Base-by-base conservation (phyloP, 2,329 filamentous ascomycete genomes). In the Colletotrichum sp. region DNA sequence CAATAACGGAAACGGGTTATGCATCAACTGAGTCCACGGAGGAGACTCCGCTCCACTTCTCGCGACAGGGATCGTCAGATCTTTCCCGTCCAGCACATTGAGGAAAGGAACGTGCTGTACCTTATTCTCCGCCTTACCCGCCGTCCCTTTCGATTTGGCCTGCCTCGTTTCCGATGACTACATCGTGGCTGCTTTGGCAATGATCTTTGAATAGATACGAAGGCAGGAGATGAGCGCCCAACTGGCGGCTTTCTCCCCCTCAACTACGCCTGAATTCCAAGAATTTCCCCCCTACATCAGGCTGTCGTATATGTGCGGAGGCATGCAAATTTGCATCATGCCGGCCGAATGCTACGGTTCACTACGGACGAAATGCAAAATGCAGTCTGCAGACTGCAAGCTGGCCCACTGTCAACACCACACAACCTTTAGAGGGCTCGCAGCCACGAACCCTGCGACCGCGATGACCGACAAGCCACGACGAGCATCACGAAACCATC, bases 361-460 rank as follows among this genome's bases (percentile, higher is more conserved):
- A 36, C 64, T 69, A 76, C 74, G 74, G 74, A 74, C 74, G 74
- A 76, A 76, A 76, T 76, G 74, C 74, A 76, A 7, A 21, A 48
- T 48, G 43, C 43, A 48, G 43, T 48, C 43, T 48, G 43, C 43
- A 48, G n/a, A 48, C 43, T 43, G 39, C 39, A 43, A 43, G 70
- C 10, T 18, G 74, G 74, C 74, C 74, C 74, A 76, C 70, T 39
- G 18, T 30, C 21, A 63, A 59, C 59, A 68, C 73, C n/a, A 73
- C 73, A 65, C 63, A 65, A 55, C 68, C 64, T 69, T 74, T 57
- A 73, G 61, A 68, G 28, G 73, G 24, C 57, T 52, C 52, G 43
- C 55, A 63, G 48, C n/a, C 57, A 59, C 61, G 36, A 28, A 64
- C 57, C 24, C n/a, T 48, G 32, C 32, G 59, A 48, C 43, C 26